Evolutionary conservation across 176 grass and related monocot genomes (phyloP).

Genomic region (Sorghum bicolor): Sorghum_bicolor_NCBIv3 NC_012871.2:4308001-4308500

Average conservation of each 20-base stretch:
- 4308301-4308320: neutral
- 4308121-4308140: too few relatives aligned
- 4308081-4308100: neutral
- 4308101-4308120: neutral
- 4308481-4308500: neutral
- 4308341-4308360: too few relatives aligned
- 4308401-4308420: neutral
- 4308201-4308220: neutral
- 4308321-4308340: too few relatives aligned
- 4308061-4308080: neutral
- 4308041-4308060: too few relatives aligned
- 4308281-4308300: neutral
- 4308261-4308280: neutral
- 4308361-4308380: neutral
- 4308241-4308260: neutral
- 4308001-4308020: neutral
- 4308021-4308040: neutral
- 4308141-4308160: neutral
- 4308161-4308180: neutral
- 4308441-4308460: neutral
- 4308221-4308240: neutral
- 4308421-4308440: neutral
- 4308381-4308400: neutral
- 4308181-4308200: neutral
- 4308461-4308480: neutral